phyloP scores from a whole-genome alignment of 2,329 filamentous ascomycete species.

The Hyphodiscus sp. region DNA sequence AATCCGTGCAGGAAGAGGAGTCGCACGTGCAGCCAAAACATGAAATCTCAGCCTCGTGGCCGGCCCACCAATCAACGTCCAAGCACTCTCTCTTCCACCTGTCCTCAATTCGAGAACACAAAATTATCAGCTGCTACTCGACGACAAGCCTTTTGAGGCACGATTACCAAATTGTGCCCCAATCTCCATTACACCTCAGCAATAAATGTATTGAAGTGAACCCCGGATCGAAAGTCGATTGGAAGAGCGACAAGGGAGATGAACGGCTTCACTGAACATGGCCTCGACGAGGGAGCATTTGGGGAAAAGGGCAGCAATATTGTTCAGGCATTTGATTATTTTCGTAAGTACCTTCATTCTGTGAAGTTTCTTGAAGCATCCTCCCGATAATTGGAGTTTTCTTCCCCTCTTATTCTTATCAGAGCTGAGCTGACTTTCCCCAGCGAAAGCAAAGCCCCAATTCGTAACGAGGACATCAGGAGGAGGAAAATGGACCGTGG shows the following conservation, averaged over 20 bases:
- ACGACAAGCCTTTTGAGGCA: neutral
- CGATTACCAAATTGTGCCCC: neutral
- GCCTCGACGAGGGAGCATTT: constrained; percentile 73
- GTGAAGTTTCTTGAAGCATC: neutral
- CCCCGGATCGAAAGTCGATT: neutral
- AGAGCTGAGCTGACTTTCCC: neutral
- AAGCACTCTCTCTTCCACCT: neutral
- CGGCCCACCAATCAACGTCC: neutral
- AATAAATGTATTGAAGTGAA: neutral
- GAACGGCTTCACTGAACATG: constrained; percentile 70
- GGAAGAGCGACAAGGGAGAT: constrained; percentile 32
- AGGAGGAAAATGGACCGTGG: constrained; percentile 90
- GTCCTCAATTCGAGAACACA: neutral
- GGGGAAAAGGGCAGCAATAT: constrained; percentile 61
- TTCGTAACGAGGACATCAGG: constrained; percentile 79
- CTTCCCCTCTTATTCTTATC: neutral
- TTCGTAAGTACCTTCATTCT: constrained; percentile 61
- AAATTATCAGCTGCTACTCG: neutral
- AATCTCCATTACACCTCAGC: neutral
- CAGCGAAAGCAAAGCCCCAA: constrained; percentile 92
- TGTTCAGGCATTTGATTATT: constrained; percentile 90
- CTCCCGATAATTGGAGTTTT: neutral
- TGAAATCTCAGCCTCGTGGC: neutral
- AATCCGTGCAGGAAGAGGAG: too few relatives aligned
- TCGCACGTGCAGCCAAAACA: neutral